Conservation (phyloP, 106 monocot genomes). For the Phalaenopsis equestris region DNA sequence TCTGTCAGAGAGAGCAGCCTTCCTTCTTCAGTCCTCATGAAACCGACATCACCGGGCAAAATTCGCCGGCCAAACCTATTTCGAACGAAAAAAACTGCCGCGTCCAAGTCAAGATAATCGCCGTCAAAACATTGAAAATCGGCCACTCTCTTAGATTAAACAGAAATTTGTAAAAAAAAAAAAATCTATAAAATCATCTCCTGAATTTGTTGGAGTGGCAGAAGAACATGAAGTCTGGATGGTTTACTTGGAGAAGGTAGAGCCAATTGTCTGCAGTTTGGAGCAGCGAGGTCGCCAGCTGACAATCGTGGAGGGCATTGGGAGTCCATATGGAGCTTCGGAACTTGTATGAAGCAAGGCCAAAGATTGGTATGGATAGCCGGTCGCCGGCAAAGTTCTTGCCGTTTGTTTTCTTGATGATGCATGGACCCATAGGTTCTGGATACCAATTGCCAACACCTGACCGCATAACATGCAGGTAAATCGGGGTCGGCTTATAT, state of each 20-base stretch:
- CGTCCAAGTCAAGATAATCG: background rate
- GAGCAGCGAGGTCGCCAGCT: conserved; percentile 34
- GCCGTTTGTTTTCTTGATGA: conserved; percentile 1
- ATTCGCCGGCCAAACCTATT: no score
- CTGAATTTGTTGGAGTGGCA: background rate
- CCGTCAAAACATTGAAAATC: background rate
- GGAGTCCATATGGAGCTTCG: conserved; percentile 57
- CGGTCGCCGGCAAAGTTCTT: conserved; percentile 11
- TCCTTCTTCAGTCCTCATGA: no score
- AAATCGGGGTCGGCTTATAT: no score
- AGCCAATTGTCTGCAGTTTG: conserved; percentile 45
- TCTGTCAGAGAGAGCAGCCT: background rate
- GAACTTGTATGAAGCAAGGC: conserved; percentile 77
- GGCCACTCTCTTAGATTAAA: background rate
- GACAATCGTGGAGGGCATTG: conserved; percentile 28
- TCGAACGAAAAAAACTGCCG: background rate
- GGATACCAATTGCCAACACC: conserved; percentile 6
- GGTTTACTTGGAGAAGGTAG: conserved; percentile 20
- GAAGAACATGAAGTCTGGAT: conserved; percentile 59
- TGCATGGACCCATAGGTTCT: conserved; percentile 1
- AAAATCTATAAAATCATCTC: background rate
- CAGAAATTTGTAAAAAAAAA: background rate
- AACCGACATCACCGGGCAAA: no score
- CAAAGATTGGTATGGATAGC: conserved; percentile 53
- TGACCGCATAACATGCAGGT: background rate